These are phyloP conservation scores for Mucor saturninus DNA, from an alignment of 371 early-diverging fungal species.

Conservation along the genomic window DNA sequence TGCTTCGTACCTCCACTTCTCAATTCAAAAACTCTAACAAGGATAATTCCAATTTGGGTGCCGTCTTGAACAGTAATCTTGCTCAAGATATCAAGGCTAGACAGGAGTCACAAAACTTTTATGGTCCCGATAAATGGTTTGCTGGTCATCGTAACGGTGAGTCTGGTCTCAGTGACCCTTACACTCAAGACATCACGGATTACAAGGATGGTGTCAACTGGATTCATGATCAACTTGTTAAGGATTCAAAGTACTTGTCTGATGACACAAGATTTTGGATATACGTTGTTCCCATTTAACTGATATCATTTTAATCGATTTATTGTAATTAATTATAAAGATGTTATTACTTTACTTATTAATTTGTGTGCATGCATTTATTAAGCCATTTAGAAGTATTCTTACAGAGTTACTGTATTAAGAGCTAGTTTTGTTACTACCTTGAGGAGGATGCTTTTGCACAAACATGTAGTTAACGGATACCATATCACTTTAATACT, in stretches of 20 bases:
- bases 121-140: constrained; percentile 14
- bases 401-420: too few species aligned
- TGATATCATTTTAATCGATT: too few species aligned
- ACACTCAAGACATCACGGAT: constrained; percentile 8
- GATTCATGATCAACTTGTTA: constrained; percentile 10
- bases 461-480: too few species aligned
- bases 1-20: constrained; percentile 9
- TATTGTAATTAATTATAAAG: too few species aligned
- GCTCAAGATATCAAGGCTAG: constrained; percentile 9
- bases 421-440: too few species aligned
- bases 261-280: constrained; percentile 17
- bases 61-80: neutral
- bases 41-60: neutral
- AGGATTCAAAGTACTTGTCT: constrained; percentile 3
- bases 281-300: constrained; percentile 9
- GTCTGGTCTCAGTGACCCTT: neutral
- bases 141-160: constrained; percentile 15
- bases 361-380: too few species aligned
- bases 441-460: too few species aligned
- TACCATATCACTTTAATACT: too few species aligned
- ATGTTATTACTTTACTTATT: too few species aligned
- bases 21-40: neutral
- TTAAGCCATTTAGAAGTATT: too few species aligned
- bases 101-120: constrained; percentile 11
- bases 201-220: constrained; percentile 16